A percentile compares a stretch with the other conserved stretches of the same genome.
These are phyloP conservation scores for Acanthamoeba triangularis DNA, from an alignment of 208 protist species.

Conservation along the genomic window DNA sequence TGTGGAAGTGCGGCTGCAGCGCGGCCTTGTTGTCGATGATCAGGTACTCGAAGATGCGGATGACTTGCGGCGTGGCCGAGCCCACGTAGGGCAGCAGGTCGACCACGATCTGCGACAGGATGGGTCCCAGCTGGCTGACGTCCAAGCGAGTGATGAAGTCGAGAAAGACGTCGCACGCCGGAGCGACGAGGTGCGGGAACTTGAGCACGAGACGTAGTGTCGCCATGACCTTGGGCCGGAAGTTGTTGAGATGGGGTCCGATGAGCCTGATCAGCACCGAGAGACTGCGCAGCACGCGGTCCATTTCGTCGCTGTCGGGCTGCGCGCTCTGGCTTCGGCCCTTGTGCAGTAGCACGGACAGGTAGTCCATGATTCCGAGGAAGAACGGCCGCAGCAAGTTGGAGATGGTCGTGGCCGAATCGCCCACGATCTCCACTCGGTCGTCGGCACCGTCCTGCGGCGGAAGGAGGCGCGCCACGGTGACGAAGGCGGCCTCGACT, in stretches of 20 bases:
- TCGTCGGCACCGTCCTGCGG: not conserved
- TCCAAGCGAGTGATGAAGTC: slow-evolving; percentile 79
- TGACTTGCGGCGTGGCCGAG: not conserved
- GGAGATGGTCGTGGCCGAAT: not conserved
- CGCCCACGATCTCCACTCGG: not conserved
- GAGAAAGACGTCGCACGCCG: slow-evolving; percentile 77
- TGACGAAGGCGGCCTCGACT: slow-evolving; percentile 52
- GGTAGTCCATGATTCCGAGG: slow-evolving; percentile 70
- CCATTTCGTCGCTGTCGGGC: slow-evolving; percentile 59
- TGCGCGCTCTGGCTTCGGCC: not conserved
- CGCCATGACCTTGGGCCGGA: slow-evolving; percentile 84
- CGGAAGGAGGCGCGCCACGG: not conserved
- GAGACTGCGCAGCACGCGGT: slow-evolving; percentile 72
- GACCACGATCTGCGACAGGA: slow-evolving; percentile 81
- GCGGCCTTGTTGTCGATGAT: slow-evolving; percentile 71
- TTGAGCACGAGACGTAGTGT: slow-evolving; percentile 74
- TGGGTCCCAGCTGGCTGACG: slow-evolving; percentile 75
- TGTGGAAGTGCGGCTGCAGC: slow-evolving; percentile 76
- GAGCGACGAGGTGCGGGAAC: slow-evolving; percentile 7
- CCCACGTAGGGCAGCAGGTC: slow-evolving; percentile 55
- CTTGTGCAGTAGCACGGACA: slow-evolving; percentile 42
- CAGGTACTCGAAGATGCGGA: slow-evolving; percentile 80
- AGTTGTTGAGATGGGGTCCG: slow-evolving; percentile 45
- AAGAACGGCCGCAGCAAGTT: slow-evolving; percentile 55
- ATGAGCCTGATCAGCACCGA: slow-evolving; percentile 67